Conservation (phyloP, 306 rosid species). For the Prunus davidiana region DNA sequence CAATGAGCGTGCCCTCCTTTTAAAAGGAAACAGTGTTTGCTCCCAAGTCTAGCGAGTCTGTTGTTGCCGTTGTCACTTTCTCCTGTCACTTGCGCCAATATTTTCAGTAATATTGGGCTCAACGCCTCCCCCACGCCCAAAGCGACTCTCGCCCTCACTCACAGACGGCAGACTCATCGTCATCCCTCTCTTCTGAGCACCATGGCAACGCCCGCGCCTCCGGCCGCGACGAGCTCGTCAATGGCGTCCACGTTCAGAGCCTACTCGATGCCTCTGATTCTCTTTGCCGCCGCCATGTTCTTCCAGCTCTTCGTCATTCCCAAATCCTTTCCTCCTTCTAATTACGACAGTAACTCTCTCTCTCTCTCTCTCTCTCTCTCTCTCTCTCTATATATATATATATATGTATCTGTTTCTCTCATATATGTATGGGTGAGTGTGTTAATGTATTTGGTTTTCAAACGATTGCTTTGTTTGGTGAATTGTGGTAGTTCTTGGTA, state of each 20-base stretch:
- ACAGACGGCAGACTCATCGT: background rate
- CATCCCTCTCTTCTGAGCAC: conserved; percentile 1
- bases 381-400: no score
- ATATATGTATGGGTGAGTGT: background rate
- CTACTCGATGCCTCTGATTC: conserved; percentile 64
- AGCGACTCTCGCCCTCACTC: background rate
- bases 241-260: conserved; percentile 58
- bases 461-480: background rate
- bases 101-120: background rate
- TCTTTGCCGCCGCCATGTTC: conserved; percentile 57
- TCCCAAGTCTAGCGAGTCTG: background rate
- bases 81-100: background rate
- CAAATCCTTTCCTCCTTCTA: conserved; percentile 76
- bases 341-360: conserved; percentile 58
- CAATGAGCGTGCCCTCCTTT: background rate
- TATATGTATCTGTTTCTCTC: no score
- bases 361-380: background rate
- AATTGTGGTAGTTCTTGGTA: conserved; percentile 48
- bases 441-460: background rate
- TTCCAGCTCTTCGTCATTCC: conserved; percentile 80
- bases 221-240: conserved; percentile 25
- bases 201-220: conserved; percentile 45
- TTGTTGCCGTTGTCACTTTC: background rate
- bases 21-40: background rate
- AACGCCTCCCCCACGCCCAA: background rate